Conservation (phyloP, 441 rosid species). For the Pelargonium myrrhifolium region DNA sequence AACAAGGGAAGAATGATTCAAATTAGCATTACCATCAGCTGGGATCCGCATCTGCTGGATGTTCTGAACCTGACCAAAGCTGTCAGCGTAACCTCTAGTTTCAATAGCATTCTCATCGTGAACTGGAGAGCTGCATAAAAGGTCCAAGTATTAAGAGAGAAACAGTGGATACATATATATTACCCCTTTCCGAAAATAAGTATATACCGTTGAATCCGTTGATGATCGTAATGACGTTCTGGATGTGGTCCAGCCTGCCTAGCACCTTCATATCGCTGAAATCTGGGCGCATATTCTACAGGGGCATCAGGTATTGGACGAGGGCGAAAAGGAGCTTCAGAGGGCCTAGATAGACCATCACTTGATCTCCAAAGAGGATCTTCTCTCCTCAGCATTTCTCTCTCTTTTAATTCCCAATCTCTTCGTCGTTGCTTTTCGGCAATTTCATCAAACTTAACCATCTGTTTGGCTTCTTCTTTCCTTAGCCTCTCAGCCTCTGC, state of each 20-base stretch:
- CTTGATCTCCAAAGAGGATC: constrained; percentile 40
- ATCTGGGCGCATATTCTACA: constrained; percentile 61
- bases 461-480: constrained; percentile 69
- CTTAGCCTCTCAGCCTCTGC: constrained; percentile 80
- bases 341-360: constrained; percentile 40
- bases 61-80: too few species aligned
- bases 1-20: too few species aligned
- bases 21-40: too few species aligned
- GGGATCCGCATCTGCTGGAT: too few species aligned
- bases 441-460: constrained; percentile 78
- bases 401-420: constrained; percentile 73
- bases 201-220: too few species aligned
- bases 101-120: too few species aligned
- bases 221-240: too few species aligned
- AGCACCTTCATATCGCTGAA: constrained; percentile 37
- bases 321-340: constrained; percentile 34
- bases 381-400: constrained; percentile 54
- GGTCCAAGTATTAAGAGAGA: too few species aligned
- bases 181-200: too few species aligned
- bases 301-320: constrained; percentile 19
- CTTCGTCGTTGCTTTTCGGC: constrained; percentile 87
- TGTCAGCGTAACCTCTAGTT: too few species aligned
- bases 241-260: constrained; percentile 11
- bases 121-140: too few species aligned
- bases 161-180: too few species aligned